Base-by-base conservation (phyloP, 176 grass and related monocot species). In the Puya raimondii region DNA sequence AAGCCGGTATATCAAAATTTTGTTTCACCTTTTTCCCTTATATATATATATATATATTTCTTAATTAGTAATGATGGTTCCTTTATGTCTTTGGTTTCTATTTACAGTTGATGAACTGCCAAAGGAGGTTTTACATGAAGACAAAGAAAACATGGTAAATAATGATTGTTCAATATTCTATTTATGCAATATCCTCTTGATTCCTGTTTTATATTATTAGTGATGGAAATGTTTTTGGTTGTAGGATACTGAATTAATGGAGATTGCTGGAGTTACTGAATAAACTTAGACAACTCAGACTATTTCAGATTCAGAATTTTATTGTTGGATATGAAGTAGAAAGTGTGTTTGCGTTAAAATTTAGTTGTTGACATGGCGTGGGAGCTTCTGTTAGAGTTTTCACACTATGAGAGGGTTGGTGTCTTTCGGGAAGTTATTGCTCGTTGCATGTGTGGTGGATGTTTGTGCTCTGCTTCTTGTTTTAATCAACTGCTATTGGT, bases 61-160 rank as follows among this genome's bases (percentile, higher is more conserved):
- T 42, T 9, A 7, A 51, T 47, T 70, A 18, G 48, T 72, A 71
- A 71, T 84, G 17, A 11, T 4, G 14, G 21, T 17, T 69, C 23
- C 12, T 67, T 4, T 52, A 51, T 71, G 52, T 42, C 16, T 70
- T 74, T 58, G 18, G 53, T 16, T 51, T 48, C 70, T 33, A 49
- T 14, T 64, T 71, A 12, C 82, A 80, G 86, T 22, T 76, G 68
- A 74, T 80, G 57, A 63, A 21, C 66, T 79, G 48, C 16, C 51
- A 1, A 86, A 87, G 68, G 76, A 69, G 29, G 64, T 70, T 8
- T 63, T 66, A 12, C 23, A 84, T 47, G 94, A 88, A 88, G 82
- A 86, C 17, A 99, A 99, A 51, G 89, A 93, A 82, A 99, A 99
- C n/a, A 84, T 83, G 94, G 94, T 93, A 42, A 6, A 7, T 42